phyloP scores from a whole-genome alignment of 345 rosid species.

The Acer negundo region DNA sequence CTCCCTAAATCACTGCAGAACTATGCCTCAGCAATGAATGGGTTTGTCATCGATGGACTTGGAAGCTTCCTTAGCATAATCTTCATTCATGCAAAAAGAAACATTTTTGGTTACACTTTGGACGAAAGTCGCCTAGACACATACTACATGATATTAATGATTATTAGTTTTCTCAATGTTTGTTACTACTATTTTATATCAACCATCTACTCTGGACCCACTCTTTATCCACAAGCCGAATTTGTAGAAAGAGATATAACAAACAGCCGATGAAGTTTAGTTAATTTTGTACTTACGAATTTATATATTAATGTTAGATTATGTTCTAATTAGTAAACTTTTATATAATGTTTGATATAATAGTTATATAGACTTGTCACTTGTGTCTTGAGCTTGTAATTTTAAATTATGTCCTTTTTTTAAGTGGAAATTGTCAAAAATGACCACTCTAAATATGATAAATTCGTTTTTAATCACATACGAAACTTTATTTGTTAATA shows the following conservation, averaged over 20 bases:
- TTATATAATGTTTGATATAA: no score
- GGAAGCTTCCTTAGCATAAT: not conserved
- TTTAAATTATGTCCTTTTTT: no score
- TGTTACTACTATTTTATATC: not conserved
- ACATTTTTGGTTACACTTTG: not conserved
- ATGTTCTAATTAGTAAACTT: no score
- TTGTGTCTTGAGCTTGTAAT: no score
- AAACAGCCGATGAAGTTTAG: no score
- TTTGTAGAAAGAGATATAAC: not conserved
- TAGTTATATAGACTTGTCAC: no score
- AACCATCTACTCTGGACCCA: not conserved
- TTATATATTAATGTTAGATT: no score
- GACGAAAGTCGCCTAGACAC: not conserved
- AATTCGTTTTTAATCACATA: no score
- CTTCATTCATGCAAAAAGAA: not conserved
- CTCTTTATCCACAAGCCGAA: not conserved
- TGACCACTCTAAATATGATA: no score
- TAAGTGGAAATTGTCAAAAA: no score
- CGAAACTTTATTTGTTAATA: no score
- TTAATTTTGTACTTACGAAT: no score
- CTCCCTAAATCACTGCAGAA: not conserved
- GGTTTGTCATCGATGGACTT: not conserved
- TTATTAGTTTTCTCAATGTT: not conserved
- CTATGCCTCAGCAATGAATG: not conserved
- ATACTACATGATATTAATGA: not conserved